These are phyloP conservation scores for Apiotrichum gamsii DNA, from an alignment of 1,284 basidiomycete species.

Conservation along the genomic window DNA sequence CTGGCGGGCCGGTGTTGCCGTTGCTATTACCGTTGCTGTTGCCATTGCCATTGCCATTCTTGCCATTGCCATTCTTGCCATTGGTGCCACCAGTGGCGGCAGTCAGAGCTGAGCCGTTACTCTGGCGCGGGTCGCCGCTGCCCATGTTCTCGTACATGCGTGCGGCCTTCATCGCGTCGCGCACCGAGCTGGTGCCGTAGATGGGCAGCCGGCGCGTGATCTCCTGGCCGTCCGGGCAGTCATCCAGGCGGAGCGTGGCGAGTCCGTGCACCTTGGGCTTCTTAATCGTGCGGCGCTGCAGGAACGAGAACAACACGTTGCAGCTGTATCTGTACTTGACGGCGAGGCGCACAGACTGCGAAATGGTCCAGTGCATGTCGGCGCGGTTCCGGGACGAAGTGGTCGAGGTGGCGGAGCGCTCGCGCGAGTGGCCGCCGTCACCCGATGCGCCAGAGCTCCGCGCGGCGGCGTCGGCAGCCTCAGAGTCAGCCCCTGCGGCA, in stretches of 20 bases:
- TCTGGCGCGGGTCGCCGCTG: not conserved
- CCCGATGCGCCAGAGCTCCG: no score
- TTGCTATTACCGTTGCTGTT: constrained; percentile 7
- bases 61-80: no score
- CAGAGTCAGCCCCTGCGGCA: no score
- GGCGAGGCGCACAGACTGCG: constrained; percentile 28
- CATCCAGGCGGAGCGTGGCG: constrained; percentile 30
- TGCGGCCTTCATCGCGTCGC: constrained; percentile 20
- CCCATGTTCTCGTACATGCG: not conserved
- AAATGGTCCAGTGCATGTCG: not conserved
- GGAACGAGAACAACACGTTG: constrained; percentile 37
- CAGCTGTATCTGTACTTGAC: constrained; percentile 46
- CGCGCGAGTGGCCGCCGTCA: no score
- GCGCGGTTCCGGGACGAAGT: no score
- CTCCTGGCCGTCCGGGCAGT: constrained; percentile 30
- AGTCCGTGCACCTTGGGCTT: constrained; percentile 37
- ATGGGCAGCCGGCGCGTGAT: constrained; percentile 25
- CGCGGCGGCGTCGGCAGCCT: not conserved
- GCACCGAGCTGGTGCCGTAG: constrained; percentile 32
- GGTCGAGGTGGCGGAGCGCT: no score
- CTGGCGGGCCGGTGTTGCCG: constrained; percentile 15
- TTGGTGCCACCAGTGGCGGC: no score
- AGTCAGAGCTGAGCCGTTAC: not conserved
- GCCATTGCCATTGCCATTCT: constrained; percentile 3
- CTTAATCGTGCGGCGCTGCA: constrained; percentile 27